A percentile compares a stretch with the other conserved stretches of the same genome.
Conservation (phyloP, 2,329 filamentous ascomycete genomes). For the Cercospora sp. region DNA sequence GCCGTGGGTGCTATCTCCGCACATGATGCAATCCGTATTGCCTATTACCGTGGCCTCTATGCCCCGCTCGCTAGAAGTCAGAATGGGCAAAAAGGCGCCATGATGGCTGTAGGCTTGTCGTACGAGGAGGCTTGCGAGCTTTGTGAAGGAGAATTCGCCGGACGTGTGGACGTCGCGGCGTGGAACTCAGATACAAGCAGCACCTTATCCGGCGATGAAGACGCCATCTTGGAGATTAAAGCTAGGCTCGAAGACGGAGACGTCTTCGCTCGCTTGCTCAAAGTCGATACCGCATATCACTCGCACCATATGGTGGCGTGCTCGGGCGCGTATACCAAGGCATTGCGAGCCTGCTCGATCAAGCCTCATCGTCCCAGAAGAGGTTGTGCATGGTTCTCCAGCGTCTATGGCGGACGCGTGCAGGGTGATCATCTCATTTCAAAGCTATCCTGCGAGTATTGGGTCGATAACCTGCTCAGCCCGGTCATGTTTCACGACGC, state of each 20-base stretch:
- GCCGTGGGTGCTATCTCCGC: too few species aligned
- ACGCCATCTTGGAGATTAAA: conserved; percentile 39
- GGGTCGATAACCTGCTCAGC: conserved; percentile 49
- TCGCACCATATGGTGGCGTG: conserved; percentile 40
- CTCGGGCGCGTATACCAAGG: conserved; percentile 5
- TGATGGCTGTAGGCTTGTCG: conserved; percentile 22
- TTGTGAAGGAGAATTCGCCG: conserved; percentile 5
- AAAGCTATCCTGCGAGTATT: conserved; percentile 40
- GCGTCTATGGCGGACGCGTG: conserved; percentile 24
- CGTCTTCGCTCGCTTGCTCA: conserved; percentile 44
- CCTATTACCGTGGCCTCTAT: conserved; percentile 32
- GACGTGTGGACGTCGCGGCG: conserved; percentile 27
- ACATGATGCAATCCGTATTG: conserved; percentile 8
- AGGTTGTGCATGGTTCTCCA: conserved; percentile 12
- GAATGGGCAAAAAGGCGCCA: conserved; percentile 16
- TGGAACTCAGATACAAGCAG: conserved; percentile 46
- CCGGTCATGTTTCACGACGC: conserved; percentile 51
- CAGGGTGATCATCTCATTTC: conserved; percentile 12
- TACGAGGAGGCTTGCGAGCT: conserved; percentile 14
- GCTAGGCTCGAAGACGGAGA: conserved; percentile 38
- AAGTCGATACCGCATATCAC: conserved; percentile 49
- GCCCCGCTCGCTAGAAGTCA: conserved; percentile 12
- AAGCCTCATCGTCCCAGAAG: neutral
- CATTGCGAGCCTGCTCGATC: conserved; percentile 9
- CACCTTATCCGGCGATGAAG: conserved; percentile 49